Base-by-base conservation (phyloP, 257 asterid species). In the Striga asiatica region DNA sequence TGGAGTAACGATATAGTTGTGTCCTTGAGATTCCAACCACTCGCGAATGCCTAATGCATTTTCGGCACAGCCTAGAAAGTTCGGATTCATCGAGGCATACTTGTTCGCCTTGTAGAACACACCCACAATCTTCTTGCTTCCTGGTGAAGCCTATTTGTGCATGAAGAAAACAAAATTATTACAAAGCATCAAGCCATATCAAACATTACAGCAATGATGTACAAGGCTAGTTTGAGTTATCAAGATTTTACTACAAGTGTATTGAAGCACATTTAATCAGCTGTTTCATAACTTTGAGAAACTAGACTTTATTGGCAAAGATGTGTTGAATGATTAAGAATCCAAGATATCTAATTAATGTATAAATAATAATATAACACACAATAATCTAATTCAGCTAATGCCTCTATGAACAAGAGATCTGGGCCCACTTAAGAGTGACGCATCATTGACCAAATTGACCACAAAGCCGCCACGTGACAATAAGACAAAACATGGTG, bases 61-160 rank as follows among this genome's bases (percentile, higher is more conserved):
- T 70, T 92, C 99, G 5, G 58, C 88, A 50, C 97, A 88, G 7
- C 95, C 99, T 25, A 88, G 28, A 54, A 92, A 92, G 52, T 92
- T 74, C 61, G 99, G 99, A 50, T 92, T 92, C 91, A 71, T 69
- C 4, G 92, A 63, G 50, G 97, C 99, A 48, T 88, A 92, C 66
- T 88, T 93, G 12, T 88, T 80, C 55, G 83, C 97, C 27, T 78
- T 80, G 81, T 92, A 92, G 76, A 88, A 84, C 29, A 92, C 97
- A 3, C 95, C 97, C 55, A 92, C 99, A 3, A 92, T 92, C 79
- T 92, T 92, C 81, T 92, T 88, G 82, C 87, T 81, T 11, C 93
- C 99, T 8, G 91, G 76, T 25, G 94, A 74, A 65, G 95, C 97
- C 95, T 92, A 67, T 25, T 24, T 21, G 22, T 32, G 1, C 13